phyloP scores from a whole-genome alignment of 805 yeast species.

The Groenewaldozyma salmanticensis region DNA sequence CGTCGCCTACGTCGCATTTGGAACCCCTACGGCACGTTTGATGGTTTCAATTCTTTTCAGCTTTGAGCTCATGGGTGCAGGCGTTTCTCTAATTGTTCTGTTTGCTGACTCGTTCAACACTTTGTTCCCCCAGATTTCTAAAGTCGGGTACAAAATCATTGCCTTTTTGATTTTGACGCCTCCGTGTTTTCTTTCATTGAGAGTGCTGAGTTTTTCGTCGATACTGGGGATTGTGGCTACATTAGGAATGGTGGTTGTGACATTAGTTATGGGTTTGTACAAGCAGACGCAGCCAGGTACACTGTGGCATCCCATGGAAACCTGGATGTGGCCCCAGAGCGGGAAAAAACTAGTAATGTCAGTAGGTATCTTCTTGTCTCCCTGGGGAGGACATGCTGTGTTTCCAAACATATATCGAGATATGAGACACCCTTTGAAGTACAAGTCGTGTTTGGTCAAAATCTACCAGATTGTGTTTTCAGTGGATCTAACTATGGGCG shows the following conservation, averaged over 20 bases:
- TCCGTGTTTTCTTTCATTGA: constrained; percentile 69
- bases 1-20: constrained; percentile 78
- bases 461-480: constrained; percentile 50
- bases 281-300: constrained; percentile 69
- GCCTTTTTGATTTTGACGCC: constrained; percentile 57
- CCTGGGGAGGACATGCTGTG: constrained; percentile 79
- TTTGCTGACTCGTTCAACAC: constrained; percentile 82
- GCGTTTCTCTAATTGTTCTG: constrained; percentile 69
- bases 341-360: constrained; percentile 37
- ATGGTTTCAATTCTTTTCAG: constrained; percentile 67
- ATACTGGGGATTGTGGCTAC: constrained; percentile 66
- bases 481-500: constrained; percentile 53
- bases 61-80: constrained; percentile 68
- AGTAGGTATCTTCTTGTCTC: constrained; percentile 38
- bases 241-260: constrained; percentile 48
- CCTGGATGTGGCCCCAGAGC: constrained; percentile 60
- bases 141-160: constrained; percentile 50
- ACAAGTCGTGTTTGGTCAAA: constrained; percentile 39
- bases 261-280: constrained; percentile 53
- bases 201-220: constrained; percentile 58
- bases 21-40: constrained; percentile 55
- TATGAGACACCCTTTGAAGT: constrained; percentile 62
- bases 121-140: constrained; percentile 44
- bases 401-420: constrained; percentile 70
- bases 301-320: constrained; percentile 49